phyloP scores from a whole-genome alignment of 345 rosid genomes.

The Pistacia vera region DNA sequence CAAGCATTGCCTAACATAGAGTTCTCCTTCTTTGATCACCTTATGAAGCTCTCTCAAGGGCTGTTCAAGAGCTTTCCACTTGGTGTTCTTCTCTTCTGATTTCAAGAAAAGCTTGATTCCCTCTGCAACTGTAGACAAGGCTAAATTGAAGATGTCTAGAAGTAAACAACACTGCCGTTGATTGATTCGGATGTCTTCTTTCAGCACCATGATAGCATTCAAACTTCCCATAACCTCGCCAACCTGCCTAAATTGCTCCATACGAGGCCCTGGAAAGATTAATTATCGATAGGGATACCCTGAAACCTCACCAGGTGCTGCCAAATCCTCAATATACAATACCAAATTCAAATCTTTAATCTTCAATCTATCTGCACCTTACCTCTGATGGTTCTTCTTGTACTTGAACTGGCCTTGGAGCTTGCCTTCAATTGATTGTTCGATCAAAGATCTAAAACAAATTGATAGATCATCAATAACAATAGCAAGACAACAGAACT shows the following conservation, averaged over 20 bases:
- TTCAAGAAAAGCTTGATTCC: conserved; percentile 72
- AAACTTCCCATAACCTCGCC: conserved; percentile 94
- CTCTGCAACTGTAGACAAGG: conserved; percentile 65
- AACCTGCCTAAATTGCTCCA: conserved; percentile 89
- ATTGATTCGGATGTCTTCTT: conserved; percentile 77
- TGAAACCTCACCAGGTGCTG: conserved; percentile 4
- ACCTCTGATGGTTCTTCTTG: too few relatives aligned
- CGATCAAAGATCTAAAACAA: background rate
- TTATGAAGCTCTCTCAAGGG: conserved; percentile 73
- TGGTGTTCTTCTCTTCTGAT: conserved; percentile 76
- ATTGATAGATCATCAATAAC: background rate
- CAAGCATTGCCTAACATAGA: conserved; percentile 68
- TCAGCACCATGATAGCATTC: conserved; percentile 81
- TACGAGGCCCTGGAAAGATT: conserved; percentile 12
- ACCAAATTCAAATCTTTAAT: background rate
- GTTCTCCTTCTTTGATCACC: conserved; percentile 87
- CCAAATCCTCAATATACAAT: conserved; percentile 1
- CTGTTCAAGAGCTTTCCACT: conserved; percentile 90
- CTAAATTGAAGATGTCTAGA: conserved; percentile 58
- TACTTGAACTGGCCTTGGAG: too few relatives aligned
- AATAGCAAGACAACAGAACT: background rate
- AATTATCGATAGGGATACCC: background rate
- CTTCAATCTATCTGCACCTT: too few relatives aligned
- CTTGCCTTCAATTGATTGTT: too few relatives aligned
- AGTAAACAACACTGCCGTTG: conserved; percentile 71